Conservation (phyloP, 495 filamentous ascomycete genomes). For the Talaromyces proteolyticus region DNA sequence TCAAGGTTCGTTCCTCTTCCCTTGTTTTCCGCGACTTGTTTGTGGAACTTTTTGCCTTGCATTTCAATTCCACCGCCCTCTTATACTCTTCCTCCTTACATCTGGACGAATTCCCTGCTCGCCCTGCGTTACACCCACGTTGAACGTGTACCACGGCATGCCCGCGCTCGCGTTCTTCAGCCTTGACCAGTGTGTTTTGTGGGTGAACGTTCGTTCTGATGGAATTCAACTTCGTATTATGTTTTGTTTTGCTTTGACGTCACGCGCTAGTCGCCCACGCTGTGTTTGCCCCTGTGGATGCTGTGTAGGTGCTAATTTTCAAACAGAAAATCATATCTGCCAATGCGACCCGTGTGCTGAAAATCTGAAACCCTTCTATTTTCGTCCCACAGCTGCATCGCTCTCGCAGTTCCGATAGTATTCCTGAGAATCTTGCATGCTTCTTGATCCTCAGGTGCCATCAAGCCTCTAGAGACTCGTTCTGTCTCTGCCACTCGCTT, state of each 20-base stretch:
- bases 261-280: too few relatives aligned
- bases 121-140: neutral
- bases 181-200: too few relatives aligned
- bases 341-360: neutral
- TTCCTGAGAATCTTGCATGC: conserved; percentile 2
- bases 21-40: too few relatives aligned
- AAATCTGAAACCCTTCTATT: neutral
- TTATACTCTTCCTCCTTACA: neutral
- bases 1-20: conserved; percentile 5
- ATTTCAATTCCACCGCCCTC: neutral
- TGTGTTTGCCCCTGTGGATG: neutral
- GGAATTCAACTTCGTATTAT: too few relatives aligned
- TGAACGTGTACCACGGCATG: neutral
- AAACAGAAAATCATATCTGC: neutral
- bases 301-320: neutral
- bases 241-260: too few relatives aligned
- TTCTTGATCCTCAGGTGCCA: conserved; percentile 1
- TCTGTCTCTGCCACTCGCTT: conserved; percentile 36
- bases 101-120: neutral
- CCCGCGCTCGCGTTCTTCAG: neutral
- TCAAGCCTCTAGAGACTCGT: conserved; percentile 12
- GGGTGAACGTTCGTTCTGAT: too few relatives aligned
- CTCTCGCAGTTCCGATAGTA: neutral
- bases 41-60: neutral
- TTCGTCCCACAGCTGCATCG: neutral